These are phyloP conservation scores for Omphalotus olearius DNA, from an alignment of 1,284 basidiomycete species.

Conservation along the genomic window DNA sequence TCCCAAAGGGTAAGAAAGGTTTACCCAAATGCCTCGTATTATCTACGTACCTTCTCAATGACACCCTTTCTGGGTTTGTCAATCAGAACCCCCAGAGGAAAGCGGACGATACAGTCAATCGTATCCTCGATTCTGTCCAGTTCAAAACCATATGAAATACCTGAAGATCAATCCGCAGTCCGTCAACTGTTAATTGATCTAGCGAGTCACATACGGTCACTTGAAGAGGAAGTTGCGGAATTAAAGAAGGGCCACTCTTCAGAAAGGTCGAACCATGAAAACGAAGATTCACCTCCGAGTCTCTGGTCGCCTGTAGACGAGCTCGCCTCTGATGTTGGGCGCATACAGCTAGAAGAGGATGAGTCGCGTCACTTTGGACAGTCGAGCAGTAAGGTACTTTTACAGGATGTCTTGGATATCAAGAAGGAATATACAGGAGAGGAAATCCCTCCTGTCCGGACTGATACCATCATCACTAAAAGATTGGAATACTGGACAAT, in stretches of 20 bases:
- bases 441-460: neutral
- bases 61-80: too few relatives aligned
- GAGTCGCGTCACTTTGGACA: conserved; percentile 31
- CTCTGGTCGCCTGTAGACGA: neutral
- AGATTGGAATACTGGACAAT: conserved; percentile 19
- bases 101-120: conserved; percentile 2
- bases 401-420: conserved; percentile 45
- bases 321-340: neutral
- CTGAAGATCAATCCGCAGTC: neutral
- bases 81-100: neutral
- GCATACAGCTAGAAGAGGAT: neutral
- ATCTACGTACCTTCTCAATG: too few relatives aligned
- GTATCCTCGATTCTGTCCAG: conserved; percentile 6
- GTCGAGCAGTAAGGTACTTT: conserved; percentile 45
- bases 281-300: neutral
- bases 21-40: too few relatives aligned
- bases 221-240: conserved; percentile 6
- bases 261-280: neutral
- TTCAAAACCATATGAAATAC: conserved; percentile 1
- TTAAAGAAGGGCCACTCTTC: neutral
- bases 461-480: neutral
- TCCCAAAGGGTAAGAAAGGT: conserved; percentile 1
- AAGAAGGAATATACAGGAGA: conserved; percentile 38
- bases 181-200: conserved; percentile 2
- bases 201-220: neutral